Evolutionary conservation across 2,329 filamentous ascomycete genomes (phyloP).

Genomic region (Arachnomyces sp.): DNA sequence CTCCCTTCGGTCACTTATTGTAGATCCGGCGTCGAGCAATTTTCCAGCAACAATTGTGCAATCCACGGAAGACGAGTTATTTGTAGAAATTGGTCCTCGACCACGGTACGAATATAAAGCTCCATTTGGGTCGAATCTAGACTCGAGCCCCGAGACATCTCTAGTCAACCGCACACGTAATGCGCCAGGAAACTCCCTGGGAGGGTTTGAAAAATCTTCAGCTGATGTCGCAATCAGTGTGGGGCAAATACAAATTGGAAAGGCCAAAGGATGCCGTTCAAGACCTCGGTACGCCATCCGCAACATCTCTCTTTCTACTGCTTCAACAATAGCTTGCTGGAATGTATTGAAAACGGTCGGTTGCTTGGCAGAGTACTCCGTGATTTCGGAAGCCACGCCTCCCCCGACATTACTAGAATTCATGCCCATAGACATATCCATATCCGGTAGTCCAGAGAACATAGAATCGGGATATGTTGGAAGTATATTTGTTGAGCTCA

Average conservation of each 20-base stretch:
- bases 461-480: no score
- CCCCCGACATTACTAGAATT: neutral
- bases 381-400: neutral
- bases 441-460: no score
- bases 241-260: constrained; percentile 8
- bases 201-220: constrained; percentile 14
- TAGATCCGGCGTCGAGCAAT: constrained; percentile 30
- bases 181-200: constrained; percentile 11
- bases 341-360: neutral
- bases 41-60: constrained; percentile 27
- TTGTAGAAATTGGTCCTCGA: constrained; percentile 22
- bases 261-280: constrained; percentile 21
- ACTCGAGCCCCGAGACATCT: neutral
- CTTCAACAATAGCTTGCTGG: constrained; percentile 11
- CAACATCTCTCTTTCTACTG: constrained; percentile 21
- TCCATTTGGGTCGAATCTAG: constrained; percentile 17
- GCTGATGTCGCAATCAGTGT: constrained; percentile 9
- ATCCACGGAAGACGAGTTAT: constrained; percentile 23
- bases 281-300: constrained; percentile 21
- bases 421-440: no score
- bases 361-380: neutral
- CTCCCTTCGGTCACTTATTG: constrained; percentile 20
- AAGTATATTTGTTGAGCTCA: no score
- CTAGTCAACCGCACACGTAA: constrained; percentile 13
- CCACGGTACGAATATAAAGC: constrained; percentile 19